Evolutionary conservation across 306 rosid species (phyloP), one percentile per base, ranked within the genome.

Genomic region (Casuarina cunninghamiana): DNA sequence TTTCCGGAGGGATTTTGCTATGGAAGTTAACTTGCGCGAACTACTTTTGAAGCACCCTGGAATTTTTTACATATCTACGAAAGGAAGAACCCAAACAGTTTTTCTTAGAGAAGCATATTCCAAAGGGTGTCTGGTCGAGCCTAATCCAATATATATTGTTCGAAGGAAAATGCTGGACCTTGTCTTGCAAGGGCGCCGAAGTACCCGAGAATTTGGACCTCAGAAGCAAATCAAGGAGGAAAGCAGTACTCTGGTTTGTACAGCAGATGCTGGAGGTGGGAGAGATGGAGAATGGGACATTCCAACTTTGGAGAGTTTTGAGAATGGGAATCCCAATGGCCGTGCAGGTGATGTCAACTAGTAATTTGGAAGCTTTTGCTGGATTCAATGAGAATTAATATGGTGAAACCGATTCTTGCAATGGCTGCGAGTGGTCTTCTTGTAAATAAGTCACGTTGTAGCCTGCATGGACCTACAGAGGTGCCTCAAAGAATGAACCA

Each of bases 1-100:
- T 84, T 90, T 93, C 71, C 76, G 83, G 44, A 86, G 81, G 79
- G 95, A 93, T 77, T 82, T 93, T 1, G 88, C 86, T 3, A 77
- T 89, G 17, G 86, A 78, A 51, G 93, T 87, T 65, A 91, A 93
- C 76, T 57, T 88, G 77, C 90, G 92, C 0, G 98, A 91, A 81
- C 76, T 93, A 49, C 63, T 93, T 74, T 38, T 88, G 42, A 85
- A 77, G 71, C 89, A 91, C 74, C 90, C 89, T 1, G 97, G 91
- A n/a, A 87, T 93, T 73, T 91, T 93, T 77, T 91, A 93, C 89
- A 80, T 93, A 61, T 91, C 95, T 43, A 89, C 90, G 2, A 89
- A 82, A 69, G 97, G 97, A 66, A 79, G 57, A 43, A 69, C 83
- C n/a, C 93, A 77, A 53, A 86, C 84, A 2, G 90, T 91, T 77